Evolutionary conservation across 2,329 filamentous ascomycete species (phyloP).

Genomic region (Talaromyces sp.): DNA sequence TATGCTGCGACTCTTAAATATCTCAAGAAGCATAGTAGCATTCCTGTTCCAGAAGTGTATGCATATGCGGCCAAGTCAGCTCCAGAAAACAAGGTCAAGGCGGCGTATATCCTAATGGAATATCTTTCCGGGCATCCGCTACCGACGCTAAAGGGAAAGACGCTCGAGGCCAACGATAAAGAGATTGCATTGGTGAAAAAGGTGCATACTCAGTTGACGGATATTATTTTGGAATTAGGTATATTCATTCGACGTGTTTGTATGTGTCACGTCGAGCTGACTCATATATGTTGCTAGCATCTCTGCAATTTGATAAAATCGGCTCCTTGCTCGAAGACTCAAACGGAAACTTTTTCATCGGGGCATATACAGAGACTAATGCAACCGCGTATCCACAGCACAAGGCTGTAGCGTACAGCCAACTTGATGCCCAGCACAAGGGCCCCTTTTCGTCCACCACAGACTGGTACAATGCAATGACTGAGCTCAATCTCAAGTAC

Average conservation of each 20-base stretch:
- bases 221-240: conserved; percentile 5
- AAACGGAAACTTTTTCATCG: conserved; percentile 1
- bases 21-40: background rate
- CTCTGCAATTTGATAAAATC: conserved; percentile 3
- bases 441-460: background rate
- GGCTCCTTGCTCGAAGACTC: background rate
- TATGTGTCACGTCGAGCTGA: background rate
- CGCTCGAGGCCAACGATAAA: background rate
- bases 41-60: background rate
- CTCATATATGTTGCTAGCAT: background rate
- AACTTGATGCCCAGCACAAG: background rate
- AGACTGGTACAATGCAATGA: conserved; percentile 2
- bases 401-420: background rate
- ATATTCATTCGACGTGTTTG: background rate
- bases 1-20: conserved; percentile 2
- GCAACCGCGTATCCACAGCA: background rate
- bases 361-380: background rate
- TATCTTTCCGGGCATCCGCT: background rate
- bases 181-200: background rate
- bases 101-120: conserved; percentile 2
- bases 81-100: background rate
- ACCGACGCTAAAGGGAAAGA: background rate
- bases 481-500: background rate
- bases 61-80: background rate
- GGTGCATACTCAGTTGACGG: conserved; percentile 1